These are phyloP conservation scores for Furcasterigmium sp. DNA, from an alignment of 2,329 filamentous ascomycete species.

Conservation along the genomic window DNA sequence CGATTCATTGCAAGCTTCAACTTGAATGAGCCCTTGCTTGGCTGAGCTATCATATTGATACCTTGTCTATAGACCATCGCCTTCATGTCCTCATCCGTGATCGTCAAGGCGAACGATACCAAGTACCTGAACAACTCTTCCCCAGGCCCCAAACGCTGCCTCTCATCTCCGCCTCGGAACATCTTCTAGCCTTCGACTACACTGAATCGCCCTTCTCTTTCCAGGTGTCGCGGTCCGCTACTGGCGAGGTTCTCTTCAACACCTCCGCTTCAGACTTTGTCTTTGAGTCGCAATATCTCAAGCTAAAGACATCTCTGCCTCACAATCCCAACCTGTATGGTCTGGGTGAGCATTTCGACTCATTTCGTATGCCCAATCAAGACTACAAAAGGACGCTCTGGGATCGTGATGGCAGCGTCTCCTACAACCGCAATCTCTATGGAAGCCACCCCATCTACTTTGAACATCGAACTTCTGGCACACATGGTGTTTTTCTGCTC, in stretches of 20 bases:
- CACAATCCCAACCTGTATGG: slow-evolving; percentile 73
- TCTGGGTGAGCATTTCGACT: slow-evolving; percentile 68
- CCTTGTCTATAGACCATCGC: slow-evolving; percentile 50
- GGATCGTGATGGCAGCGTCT: background rate
- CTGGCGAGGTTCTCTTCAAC: slow-evolving; percentile 61
- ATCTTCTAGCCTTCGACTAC: slow-evolving; percentile 25
- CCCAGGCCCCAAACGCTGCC: slow-evolving; percentile 43
- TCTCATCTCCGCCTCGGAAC: background rate
- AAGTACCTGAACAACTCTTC: slow-evolving; percentile 66
- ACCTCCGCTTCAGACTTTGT: slow-evolving; percentile 61
- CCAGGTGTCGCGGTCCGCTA: slow-evolving; percentile 47
- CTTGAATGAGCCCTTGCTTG: too few relatives aligned
- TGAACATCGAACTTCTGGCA: slow-evolving; percentile 65
- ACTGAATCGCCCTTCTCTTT: slow-evolving; percentile 60
- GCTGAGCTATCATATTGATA: background rate
- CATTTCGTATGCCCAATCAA: slow-evolving; percentile 62
- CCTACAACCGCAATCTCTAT: slow-evolving; percentile 60
- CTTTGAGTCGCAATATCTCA: slow-evolving; percentile 74
- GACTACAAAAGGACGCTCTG: slow-evolving; percentile 39
- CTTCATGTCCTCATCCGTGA: slow-evolving; percentile 73
- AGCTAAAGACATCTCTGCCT: slow-evolving; percentile 61
- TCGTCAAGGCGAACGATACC: slow-evolving; percentile 61
- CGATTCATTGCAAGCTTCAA: background rate
- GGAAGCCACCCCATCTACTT: slow-evolving; percentile 75
- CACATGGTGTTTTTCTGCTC: slow-evolving; percentile 72